phyloP scores from a whole-genome alignment of 2,329 filamentous ascomycete species.

The Cadophora gregata region DNA sequence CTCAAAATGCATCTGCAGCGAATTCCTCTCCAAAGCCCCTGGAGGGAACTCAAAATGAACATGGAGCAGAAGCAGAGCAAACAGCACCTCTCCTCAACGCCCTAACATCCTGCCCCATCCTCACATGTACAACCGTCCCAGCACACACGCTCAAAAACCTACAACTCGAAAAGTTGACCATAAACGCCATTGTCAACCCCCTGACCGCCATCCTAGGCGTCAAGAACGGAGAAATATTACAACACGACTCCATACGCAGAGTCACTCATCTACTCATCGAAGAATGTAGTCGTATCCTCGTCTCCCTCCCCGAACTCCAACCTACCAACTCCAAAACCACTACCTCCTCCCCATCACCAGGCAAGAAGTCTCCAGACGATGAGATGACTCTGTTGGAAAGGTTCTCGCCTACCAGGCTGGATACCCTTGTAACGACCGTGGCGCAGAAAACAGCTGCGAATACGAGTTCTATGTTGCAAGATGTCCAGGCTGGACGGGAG shows the following conservation, averaged over 20 bases:
- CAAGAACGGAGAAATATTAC: slow-evolving; percentile 78
- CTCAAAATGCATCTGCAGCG: neutral
- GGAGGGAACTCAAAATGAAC: neutral
- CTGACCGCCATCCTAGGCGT: slow-evolving; percentile 80
- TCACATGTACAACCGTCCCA: slow-evolving; percentile 50
- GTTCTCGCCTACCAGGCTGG: slow-evolving; percentile 17
- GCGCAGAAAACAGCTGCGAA: slow-evolving; percentile 58
- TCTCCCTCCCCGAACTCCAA: slow-evolving; percentile 45
- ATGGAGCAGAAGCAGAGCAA: slow-evolving; percentile 30
- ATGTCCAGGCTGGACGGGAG: slow-evolving; percentile 55
- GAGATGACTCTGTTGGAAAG: slow-evolving; percentile 4
- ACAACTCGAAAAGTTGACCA: slow-evolving; percentile 87
- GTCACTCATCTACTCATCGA: slow-evolving; percentile 72
- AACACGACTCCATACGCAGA: slow-evolving; percentile 58
- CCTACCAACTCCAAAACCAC: neutral
- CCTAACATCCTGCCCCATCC: slow-evolving; percentile 51
- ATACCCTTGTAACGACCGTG: slow-evolving; percentile 50
- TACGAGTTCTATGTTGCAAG: slow-evolving; percentile 67
- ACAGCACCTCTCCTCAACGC: slow-evolving; percentile 38
- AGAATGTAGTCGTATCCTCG: slow-evolving; percentile 79
- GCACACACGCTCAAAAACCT: slow-evolving; percentile 56
- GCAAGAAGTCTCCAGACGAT: no score
- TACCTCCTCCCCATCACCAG: no score
- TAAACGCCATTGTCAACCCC: slow-evolving; percentile 84
- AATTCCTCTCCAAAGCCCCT: neutral